Percentiles rank a stretch among this genome's conserved stretches.
Evolutionary conservation across 306 rosid species (phyloP).

Genomic region (Herpetospermum pedunculosum): DNA sequence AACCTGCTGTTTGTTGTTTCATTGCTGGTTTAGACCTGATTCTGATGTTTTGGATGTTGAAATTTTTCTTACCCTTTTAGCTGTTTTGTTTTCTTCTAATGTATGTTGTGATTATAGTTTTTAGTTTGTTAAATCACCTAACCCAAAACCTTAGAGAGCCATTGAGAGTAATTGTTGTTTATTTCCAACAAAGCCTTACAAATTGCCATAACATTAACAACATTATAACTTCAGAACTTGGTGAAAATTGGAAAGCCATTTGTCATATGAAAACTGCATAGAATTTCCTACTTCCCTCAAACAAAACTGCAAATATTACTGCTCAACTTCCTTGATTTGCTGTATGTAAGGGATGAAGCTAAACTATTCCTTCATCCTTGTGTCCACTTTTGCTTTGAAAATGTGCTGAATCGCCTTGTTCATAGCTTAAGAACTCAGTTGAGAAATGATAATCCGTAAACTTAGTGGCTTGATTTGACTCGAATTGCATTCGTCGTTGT

Average conservation of each 20-base stretch:
- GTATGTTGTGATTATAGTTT: neutral
- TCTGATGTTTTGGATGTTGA: neutral
- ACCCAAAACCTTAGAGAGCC: neutral
- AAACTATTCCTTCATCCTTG: neutral
- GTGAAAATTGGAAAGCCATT: no score
- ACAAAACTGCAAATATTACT: neutral
- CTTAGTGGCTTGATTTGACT: neutral
- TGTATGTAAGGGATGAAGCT: neutral
- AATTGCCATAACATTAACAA: no score
- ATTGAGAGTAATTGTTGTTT: no score
- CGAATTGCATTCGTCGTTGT: neutral
- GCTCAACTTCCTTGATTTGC: neutral
- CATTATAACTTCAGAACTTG: neutral
- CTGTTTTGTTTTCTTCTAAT: neutral
- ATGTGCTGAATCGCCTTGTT: neutral
- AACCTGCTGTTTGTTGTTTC: neutral
- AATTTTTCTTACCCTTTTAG: neutral
- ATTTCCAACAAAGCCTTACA: no score
- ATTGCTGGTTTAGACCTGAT: neutral
- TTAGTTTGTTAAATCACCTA: neutral
- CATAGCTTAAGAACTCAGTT: neutral
- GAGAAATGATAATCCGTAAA: neutral
- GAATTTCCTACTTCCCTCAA: neutral
- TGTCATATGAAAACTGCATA: no score
- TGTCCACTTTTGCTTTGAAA: neutral